A percentile compares a stretch with the other conserved stretches of the same genome.
These are phyloP conservation scores for Helotiales sp. DNA, from an alignment of 2,329 filamentous ascomycete genomes.

Conservation along the genomic window DNA sequence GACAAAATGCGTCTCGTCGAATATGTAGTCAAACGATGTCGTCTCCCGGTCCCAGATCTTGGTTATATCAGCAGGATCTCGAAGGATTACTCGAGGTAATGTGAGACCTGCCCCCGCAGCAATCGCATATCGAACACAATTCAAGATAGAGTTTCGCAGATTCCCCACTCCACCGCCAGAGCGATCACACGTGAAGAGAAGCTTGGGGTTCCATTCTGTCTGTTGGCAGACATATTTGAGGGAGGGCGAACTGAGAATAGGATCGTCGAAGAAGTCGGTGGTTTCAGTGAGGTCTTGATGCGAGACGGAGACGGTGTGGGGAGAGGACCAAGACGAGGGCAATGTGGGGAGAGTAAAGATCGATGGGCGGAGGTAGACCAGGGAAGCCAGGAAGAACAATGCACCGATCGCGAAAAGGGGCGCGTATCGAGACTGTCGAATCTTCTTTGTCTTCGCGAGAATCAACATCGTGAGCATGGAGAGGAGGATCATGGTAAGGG, in stretches of 20 bases:
- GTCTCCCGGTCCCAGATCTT: conserved; percentile 19
- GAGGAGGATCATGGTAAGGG: not conserved
- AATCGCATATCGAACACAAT: conserved; percentile 33
- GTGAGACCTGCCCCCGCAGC: conserved; percentile 27
- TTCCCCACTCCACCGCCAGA: conserved; percentile 33
- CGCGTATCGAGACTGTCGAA: not conserved
- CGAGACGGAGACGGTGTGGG: not conserved
- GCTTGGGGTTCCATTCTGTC: conserved; percentile 28
- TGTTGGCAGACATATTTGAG: conserved; percentile 25
- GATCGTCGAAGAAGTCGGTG: conserved; percentile 26
- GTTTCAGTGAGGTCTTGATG: not conserved
- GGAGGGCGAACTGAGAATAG: conserved; percentile 24
- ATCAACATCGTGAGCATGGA: not conserved
- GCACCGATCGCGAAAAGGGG: not conserved
- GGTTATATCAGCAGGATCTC: conserved; percentile 23
- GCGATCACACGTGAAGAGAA: conserved; percentile 30
- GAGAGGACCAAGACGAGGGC: not conserved
- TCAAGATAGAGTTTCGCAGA: conserved; percentile 33
- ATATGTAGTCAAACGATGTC: conserved; percentile 27
- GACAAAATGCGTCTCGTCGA: conserved; percentile 30
- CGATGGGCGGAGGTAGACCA: not conserved
- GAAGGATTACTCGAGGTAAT: conserved; percentile 22
- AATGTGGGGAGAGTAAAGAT: not conserved
- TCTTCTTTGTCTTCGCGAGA: not conserved
- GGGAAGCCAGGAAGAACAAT: not conserved